These are phyloP conservation scores for Paramyrothecium sp. DNA, from an alignment of 2,329 filamentous ascomycete species.

Conservation along the genomic window DNA sequence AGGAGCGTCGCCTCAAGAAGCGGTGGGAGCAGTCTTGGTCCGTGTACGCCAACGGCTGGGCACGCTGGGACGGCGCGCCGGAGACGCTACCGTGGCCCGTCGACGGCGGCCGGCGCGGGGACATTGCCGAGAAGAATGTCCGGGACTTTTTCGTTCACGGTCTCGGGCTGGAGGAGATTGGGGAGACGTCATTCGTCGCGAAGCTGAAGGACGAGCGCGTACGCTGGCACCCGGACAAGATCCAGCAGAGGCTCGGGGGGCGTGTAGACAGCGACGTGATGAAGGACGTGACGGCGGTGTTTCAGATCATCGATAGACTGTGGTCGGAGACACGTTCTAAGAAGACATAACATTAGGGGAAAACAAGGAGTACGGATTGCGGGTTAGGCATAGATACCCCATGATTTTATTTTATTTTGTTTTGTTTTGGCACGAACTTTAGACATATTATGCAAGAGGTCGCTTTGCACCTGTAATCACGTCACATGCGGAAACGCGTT, in stretches of 20 bases:
- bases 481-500: neutral
- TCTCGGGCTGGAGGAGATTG: slow-evolving; percentile 39
- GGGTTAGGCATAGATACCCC: slow-evolving; percentile 11
- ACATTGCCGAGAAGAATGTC: slow-evolving; percentile 60
- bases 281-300: slow-evolving; percentile 81
- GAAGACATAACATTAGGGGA: slow-evolving; percentile 12
- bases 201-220: slow-evolving; percentile 81
- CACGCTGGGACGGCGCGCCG: slow-evolving; percentile 42
- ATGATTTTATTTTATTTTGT: neutral
- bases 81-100: slow-evolving; percentile 71
- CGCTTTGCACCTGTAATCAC: neutral
- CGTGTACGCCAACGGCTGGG: slow-evolving; percentile 65
- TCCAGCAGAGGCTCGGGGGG: slow-evolving; percentile 82
- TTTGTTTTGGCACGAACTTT: neutral
- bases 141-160: slow-evolving; percentile 65
- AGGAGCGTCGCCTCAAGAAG: slow-evolving; percentile 57
- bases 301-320: slow-evolving; percentile 82
- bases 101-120: slow-evolving; percentile 50
- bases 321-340: slow-evolving; percentile 62
- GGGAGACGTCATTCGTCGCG: slow-evolving; percentile 43
- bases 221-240: slow-evolving; percentile 96
- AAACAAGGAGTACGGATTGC: neutral
- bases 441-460: neutral
- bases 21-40: slow-evolving; percentile 62
- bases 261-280: slow-evolving; percentile 70